Percentiles rank a stretch among this genome's conserved stretches.
Evolutionary conservation across 768 basidiomycete species (phyloP).

Genomic region (Lyophyllum atratum): DNA sequence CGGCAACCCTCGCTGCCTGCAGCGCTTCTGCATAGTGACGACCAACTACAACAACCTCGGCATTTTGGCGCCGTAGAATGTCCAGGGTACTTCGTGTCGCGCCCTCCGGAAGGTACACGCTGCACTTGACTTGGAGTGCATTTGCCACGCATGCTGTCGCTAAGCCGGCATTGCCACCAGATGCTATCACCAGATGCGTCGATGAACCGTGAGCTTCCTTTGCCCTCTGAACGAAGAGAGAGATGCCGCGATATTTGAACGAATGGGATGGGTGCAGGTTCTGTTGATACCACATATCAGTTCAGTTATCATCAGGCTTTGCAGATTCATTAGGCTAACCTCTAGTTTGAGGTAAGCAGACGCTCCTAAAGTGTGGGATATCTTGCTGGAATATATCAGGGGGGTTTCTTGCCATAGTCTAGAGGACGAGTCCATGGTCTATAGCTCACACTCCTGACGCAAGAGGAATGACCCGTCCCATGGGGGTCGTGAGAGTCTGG

Average conservation of each 20-base stretch:
- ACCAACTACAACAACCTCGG: slow-evolving; percentile 61
- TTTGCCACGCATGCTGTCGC: slow-evolving; percentile 68
- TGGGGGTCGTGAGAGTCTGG: too few relatives aligned
- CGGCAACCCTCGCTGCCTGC: slow-evolving; percentile 46
- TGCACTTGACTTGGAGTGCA: slow-evolving; percentile 56
- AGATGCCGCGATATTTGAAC: slow-evolving; percentile 77
- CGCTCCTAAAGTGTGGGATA: slow-evolving; percentile 54
- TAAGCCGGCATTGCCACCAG: slow-evolving; percentile 80
- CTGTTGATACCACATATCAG: slow-evolving; percentile 34
- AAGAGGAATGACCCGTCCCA: background rate
- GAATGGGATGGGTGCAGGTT: slow-evolving; percentile 73
- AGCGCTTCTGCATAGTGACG: slow-evolving; percentile 60
- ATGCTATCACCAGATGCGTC: slow-evolving; percentile 69
- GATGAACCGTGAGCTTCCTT: slow-evolving; percentile 49
- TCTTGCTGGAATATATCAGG: slow-evolving; percentile 56
- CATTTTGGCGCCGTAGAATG: slow-evolving; percentile 53
- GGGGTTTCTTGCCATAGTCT: slow-evolving; percentile 65
- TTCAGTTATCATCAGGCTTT: background rate
- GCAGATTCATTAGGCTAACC: slow-evolving; percentile 32
- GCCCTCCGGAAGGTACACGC: slow-evolving; percentile 64
- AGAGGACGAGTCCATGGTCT: background rate
- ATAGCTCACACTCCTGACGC: background rate
- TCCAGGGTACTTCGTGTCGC: slow-evolving; percentile 49
- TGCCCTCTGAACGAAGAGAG: slow-evolving; percentile 57
- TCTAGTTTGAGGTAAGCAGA: slow-evolving; percentile 74